A percentile compares a stretch with the other conserved stretches of the same genome.
These are phyloP conservation scores for Zelonia costaricensis DNA, from an alignment of 208 protist genomes.

Conservation along the genomic window DNA sequence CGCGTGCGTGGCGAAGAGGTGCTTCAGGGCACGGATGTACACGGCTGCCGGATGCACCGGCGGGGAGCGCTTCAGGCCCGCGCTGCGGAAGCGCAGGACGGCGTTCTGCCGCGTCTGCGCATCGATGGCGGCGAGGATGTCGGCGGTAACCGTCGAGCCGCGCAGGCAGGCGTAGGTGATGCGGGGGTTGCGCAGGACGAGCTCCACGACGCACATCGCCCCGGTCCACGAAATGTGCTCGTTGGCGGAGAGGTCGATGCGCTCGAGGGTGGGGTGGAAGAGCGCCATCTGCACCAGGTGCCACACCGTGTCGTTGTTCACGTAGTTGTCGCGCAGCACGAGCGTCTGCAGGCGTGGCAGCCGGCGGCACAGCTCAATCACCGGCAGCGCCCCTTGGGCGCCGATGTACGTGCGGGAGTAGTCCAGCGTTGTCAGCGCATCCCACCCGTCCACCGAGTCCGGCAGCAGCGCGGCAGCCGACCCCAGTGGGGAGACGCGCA, in stretches of 20 bases:
- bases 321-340: conserved; percentile 65
- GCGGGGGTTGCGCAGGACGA: conserved; percentile 46
- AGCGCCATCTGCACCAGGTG: conserved; percentile 56
- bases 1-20: conserved; percentile 41
- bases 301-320: conserved; percentile 72
- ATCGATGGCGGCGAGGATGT: conserved; percentile 49
- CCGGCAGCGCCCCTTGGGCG: conserved; percentile 39
- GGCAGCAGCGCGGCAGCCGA: conserved; percentile 57
- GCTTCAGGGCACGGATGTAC: conserved; percentile 67
- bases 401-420: conserved; percentile 74
- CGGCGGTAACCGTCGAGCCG: conserved; percentile 32
- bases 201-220: conserved; percentile 66
- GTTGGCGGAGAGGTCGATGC: conserved; percentile 66
- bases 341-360: conserved; percentile 46
- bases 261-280: conserved; percentile 53
- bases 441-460: conserved; percentile 40
- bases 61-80: conserved; percentile 21
- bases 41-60: conserved; percentile 61
- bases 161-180: conserved; percentile 61
- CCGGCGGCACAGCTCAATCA: conserved; percentile 66
- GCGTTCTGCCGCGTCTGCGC: conserved; percentile 61
- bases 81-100: conserved; percentile 27
- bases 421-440: conserved; percentile 39
- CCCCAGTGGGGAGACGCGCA: conserved; percentile 36
- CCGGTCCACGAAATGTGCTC: conserved; percentile 77